Percentiles rank a stretch among this genome's conserved stretches.
phyloP scores from a whole-genome alignment of 2,329 filamentous ascomycete species.

The Ophiocordyceps australis region DNA sequence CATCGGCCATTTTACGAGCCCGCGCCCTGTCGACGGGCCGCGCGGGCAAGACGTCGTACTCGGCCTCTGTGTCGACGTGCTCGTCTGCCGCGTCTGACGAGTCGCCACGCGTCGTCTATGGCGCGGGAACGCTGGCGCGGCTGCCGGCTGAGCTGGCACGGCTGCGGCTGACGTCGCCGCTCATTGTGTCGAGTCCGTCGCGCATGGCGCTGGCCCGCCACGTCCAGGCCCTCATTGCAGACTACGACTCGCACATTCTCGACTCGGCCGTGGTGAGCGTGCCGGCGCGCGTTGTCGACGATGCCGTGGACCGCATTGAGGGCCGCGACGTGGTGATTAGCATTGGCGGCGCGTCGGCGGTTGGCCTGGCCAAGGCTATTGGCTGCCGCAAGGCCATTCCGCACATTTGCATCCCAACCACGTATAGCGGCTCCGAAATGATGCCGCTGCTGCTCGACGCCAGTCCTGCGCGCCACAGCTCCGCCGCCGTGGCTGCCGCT shows the following conservation, averaged over 20 bases:
- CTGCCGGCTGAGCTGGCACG: slow-evolving; percentile 15
- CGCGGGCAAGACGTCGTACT: no score
- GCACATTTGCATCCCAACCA: slow-evolving; percentile 41
- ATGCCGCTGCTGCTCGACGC: slow-evolving; percentile 13
- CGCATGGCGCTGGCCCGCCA: slow-evolving; percentile 13
- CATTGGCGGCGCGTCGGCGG: slow-evolving; percentile 44
- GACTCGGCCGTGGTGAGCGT: slow-evolving; percentile 13
- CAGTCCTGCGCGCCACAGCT: slow-evolving; percentile 4
- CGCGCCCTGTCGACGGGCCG: no score
- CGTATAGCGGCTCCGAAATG: slow-evolving; percentile 42
- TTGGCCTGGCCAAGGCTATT: slow-evolving; percentile 38
- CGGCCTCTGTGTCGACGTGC: not conserved
- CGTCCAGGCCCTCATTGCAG: slow-evolving; percentile 15
- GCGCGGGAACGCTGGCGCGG: slow-evolving; percentile 12
- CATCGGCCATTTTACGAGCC: no score
- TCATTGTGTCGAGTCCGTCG: slow-evolving; percentile 19
- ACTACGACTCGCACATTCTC: slow-evolving; percentile 13
- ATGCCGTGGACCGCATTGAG: slow-evolving; percentile 9
- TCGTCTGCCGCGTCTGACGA: slow-evolving; percentile 1
- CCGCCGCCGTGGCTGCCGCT: slow-evolving; percentile 1
- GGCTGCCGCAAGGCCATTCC: slow-evolving; percentile 31
- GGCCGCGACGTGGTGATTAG: slow-evolving; percentile 38
- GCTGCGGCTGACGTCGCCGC: slow-evolving; percentile 12
- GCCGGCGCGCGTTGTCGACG: slow-evolving; percentile 9
- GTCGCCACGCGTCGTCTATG: slow-evolving; percentile 15